Evolutionary conservation across 805 yeast genomes (phyloP).

Genomic region (Candida tibetensis): DNA sequence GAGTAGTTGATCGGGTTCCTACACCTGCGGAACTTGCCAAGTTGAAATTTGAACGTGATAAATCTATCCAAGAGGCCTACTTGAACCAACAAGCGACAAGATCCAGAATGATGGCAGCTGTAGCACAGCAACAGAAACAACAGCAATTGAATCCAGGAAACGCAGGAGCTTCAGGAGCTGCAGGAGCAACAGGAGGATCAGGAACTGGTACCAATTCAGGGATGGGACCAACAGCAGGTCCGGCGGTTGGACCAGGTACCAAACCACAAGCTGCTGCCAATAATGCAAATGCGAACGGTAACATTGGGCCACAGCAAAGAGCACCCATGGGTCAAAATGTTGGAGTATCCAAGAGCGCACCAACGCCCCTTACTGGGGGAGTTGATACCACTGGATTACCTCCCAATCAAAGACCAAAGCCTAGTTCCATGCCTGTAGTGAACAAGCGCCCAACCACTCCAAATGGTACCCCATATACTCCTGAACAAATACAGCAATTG

Average conservation of each 20-base stretch:
- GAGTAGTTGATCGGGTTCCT: constrained; percentile 46
- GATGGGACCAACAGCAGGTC: neutral
- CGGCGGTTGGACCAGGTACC: constrained; percentile 14
- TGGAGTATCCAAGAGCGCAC: constrained; percentile 1
- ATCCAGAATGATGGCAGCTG: constrained; percentile 42
- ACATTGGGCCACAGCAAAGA: constrained; percentile 9
- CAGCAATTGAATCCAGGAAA: constrained; percentile 1
- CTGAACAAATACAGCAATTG: constrained; percentile 59
- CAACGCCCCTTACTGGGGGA: constrained; percentile 3
- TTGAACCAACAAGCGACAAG: constrained; percentile 46
- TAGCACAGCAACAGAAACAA: constrained; percentile 30
- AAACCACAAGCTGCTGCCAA: constrained; percentile 5
- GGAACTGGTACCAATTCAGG: neutral
- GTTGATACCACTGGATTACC: neutral
- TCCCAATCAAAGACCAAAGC: neutral
- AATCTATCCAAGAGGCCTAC: constrained; percentile 75
- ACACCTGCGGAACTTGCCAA: constrained; percentile 83
- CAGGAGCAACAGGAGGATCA: neutral
- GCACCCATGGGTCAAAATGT: constrained; percentile 1
- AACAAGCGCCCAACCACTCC: constrained; percentile 45
- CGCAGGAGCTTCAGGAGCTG: neutral
- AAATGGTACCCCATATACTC: constrained; percentile 56
- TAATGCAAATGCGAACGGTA: neutral
- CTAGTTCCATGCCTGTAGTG: constrained; percentile 6
- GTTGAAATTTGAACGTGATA: constrained; percentile 82